Evolutionary conservation across 345 rosid genomes (phyloP).

Genomic region (Eucalyptus sp.): DNA sequence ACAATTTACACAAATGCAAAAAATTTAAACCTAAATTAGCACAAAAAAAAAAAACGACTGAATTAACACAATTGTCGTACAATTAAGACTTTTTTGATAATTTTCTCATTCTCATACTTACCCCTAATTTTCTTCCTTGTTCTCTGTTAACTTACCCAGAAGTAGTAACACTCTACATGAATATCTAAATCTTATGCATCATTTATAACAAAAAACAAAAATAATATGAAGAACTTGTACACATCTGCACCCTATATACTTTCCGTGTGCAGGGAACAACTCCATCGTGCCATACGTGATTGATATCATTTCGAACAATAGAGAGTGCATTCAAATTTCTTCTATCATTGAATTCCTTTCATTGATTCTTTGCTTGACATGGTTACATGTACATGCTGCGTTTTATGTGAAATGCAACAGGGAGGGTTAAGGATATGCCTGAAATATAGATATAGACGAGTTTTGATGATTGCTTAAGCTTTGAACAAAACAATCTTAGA

Average conservation of each 20-base stretch:
- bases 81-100: too few relatives aligned
- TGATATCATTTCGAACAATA: too few relatives aligned
- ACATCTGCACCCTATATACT: neutral
- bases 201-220: neutral
- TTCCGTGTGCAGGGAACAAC: neutral
- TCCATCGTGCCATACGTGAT: too few relatives aligned
- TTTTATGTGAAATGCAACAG: neutral
- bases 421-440: neutral
- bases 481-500: neutral
- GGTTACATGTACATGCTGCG: neutral
- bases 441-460: neutral
- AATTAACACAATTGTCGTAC: too few relatives aligned
- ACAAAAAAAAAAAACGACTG: too few relatives aligned
- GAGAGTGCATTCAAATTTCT: neutral
- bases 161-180: neutral
- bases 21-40: too few relatives aligned
- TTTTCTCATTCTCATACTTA: too few relatives aligned
- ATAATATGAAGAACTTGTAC: neutral
- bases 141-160: neutral
- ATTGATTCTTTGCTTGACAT: neutral
- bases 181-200: neutral
- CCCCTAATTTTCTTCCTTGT: too few relatives aligned
- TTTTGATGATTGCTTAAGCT: neutral
- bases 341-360: neutral
- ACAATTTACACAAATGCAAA: too few relatives aligned